Percentiles rank a stretch among this genome's conserved stretches.
These are phyloP conservation scores for Podospora fimiseda DNA, from an alignment of 495 filamentous ascomycete species.

Conservation along the genomic window DNA sequence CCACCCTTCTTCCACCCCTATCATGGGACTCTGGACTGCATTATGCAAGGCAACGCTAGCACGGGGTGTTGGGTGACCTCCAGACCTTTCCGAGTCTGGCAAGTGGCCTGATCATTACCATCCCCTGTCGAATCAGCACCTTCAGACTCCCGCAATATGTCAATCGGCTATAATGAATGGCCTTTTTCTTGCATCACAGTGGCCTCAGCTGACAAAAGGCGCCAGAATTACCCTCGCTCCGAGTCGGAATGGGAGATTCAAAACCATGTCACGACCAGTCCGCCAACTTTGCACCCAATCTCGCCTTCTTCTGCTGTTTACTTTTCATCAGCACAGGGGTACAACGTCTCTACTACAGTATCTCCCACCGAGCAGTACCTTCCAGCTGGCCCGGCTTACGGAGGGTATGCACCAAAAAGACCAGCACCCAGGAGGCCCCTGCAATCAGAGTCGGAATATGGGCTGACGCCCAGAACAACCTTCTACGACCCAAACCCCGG, in stretches of 20 bases:
- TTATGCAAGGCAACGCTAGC: neutral
- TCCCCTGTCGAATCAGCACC: neutral
- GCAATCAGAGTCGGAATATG: neutral
- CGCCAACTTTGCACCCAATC: neutral
- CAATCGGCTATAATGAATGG: neutral
- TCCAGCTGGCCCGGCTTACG: neutral
- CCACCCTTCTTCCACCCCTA: too few relatives aligned
- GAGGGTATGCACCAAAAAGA: neutral
- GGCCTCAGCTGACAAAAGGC: conserved; percentile 3
- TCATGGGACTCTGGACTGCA: neutral
- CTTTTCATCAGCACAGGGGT: neutral
- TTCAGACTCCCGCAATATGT: neutral
- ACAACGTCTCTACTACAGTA: neutral
- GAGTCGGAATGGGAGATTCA: neutral
- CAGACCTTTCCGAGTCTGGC: neutral
- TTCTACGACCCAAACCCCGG: neutral
- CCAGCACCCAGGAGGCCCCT: neutral
- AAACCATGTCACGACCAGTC: neutral
- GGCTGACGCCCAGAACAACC: neutral
- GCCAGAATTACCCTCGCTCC: neutral
- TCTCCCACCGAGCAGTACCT: neutral
- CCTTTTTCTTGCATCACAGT: neutral
- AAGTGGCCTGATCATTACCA: neutral
- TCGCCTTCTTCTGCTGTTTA: neutral
- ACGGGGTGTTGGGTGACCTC: neutral